Percentiles rank a stretch among this genome's conserved stretches.
Evolutionary conservation across 2,329 filamentous ascomycete genomes (phyloP).

Genomic region (Emmonsia crescens): DNA sequence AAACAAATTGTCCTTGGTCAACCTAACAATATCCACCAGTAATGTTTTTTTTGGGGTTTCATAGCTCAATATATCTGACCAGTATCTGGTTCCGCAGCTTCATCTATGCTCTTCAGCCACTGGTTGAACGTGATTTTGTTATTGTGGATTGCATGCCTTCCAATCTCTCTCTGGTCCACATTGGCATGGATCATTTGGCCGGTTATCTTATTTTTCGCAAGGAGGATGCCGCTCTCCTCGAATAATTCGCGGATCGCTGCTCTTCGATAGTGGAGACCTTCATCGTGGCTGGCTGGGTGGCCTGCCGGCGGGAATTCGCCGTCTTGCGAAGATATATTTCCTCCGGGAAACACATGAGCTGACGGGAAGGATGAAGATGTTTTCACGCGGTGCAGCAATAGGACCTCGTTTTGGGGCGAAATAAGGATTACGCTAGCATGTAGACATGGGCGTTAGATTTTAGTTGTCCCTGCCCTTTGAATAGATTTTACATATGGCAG

Average conservation of each 20-base stretch:
- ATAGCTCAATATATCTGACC: constrained; percentile 29
- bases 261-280: constrained; percentile 63
- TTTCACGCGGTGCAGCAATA: constrained; percentile 75
- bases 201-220: constrained; percentile 43
- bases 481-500: background rate
- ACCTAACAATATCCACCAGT: background rate
- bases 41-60: background rate
- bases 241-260: constrained; percentile 87
- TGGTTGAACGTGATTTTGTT: constrained; percentile 55
- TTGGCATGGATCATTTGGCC: constrained; percentile 50
- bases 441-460: background rate
- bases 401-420: constrained; percentile 74
- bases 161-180: constrained; percentile 50
- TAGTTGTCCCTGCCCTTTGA: background rate
- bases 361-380: constrained; percentile 77
- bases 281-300: constrained; percentile 51
- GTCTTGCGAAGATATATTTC: constrained; percentile 67
- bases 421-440: constrained; percentile 62
- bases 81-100: constrained; percentile 43
- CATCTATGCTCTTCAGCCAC: constrained; percentile 43
- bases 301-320: constrained; percentile 44
- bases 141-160: constrained; percentile 57
- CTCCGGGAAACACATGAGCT: constrained; percentile 91
- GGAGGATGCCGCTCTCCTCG: constrained; percentile 82
- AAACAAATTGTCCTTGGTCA: background rate